phyloP scores from a whole-genome alignment of 2,329 filamentous ascomycete genomes.

The Xylariaceae sp. region DNA sequence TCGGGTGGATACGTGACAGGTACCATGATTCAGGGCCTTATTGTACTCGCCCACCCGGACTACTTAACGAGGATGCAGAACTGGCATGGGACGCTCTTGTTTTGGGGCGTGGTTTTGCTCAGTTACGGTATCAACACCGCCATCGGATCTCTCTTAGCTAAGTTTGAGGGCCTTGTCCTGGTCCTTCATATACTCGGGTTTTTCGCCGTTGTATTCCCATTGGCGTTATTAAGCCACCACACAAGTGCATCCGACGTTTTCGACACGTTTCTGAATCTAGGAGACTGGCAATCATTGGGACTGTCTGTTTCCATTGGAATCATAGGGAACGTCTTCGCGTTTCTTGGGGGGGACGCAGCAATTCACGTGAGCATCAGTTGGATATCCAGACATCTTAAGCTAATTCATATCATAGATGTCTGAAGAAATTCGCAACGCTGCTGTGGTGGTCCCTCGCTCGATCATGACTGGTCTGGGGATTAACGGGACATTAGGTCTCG shows the following conservation, averaged over 20 bases:
- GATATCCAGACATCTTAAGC: neutral
- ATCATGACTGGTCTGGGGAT: constrained; percentile 10
- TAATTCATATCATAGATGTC: constrained; percentile 10
- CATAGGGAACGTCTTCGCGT: neutral
- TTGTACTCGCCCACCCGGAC: constrained; percentile 23
- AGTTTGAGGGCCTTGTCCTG: constrained; percentile 46
- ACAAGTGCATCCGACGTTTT: constrained; percentile 35
- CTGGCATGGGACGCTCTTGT: constrained; percentile 27
- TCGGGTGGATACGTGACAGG: constrained; percentile 21
- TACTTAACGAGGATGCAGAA: constrained; percentile 20
- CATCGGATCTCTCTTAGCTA: constrained; percentile 34
- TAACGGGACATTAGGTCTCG: constrained; percentile 13
- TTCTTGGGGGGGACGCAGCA: neutral
- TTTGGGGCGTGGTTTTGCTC: constrained; percentile 44
- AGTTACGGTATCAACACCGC: constrained; percentile 45
- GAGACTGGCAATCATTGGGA: constrained; percentile 28
- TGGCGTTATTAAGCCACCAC: constrained; percentile 37
- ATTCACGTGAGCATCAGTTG: neutral
- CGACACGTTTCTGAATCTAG: constrained; percentile 28
- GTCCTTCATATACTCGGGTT: constrained; percentile 50
- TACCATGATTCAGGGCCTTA: constrained; percentile 27
- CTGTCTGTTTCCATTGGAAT: neutral
- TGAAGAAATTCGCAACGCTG: constrained; percentile 18
- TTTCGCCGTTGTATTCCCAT: constrained; percentile 44
- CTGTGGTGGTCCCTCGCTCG: constrained; percentile 9